Base-by-base conservation (phyloP, 2,329 filamentous ascomycete species). In the Harringtonia aguacate region DNA sequence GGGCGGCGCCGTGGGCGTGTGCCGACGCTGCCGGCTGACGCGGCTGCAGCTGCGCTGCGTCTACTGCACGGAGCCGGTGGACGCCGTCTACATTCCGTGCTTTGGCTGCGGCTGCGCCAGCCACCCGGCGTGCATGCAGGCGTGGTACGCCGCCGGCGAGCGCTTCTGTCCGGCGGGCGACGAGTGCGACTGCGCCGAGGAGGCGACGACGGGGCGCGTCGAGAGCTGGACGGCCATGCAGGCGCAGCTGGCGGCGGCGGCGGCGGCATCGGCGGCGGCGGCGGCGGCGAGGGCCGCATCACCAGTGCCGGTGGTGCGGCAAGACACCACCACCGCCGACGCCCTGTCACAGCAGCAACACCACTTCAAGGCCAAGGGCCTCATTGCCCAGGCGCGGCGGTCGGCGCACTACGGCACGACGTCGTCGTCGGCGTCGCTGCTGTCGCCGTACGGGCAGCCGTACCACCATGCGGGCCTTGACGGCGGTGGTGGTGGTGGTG, bases 101-200 rank as follows among this genome's bases (percentile, higher is more conserved):
- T 65, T 83, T 3, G 69, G 70, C 12, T 83, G 79, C 50, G 78
- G 78, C 13, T 83, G 79, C 50, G 72, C 72, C 8, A 70, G 68
- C 41, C 79, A 83, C 56, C 71, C 78, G 37, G 58, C 63, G 9
- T 83, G 79, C 49, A 64, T 78, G 15, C 67, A 66, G 3, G 73
- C 77, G 53, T 79, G 76, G 75, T 73, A 77, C 50, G 68, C 64
- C 8, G 67, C 68, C 7, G 73, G 73, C 20, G 74, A 78, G 56
- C 69, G 61, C 2, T 59, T 70, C 38, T 83, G 79, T 45, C 75
- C 78, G 0, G 77, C 75, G 0, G 78, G 77, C 2, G 79, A 81
- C 53, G 79, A 81, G 55, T 83, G 79, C 53, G 65, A 74, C 46
- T 83, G 79, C 52, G 66, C 72, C 0, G 65, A 72, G 14, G 72